phyloP scores from a whole-genome alignment of 2,329 filamentous ascomycete genomes.

The Hirsutella minnesotensis region DNA sequence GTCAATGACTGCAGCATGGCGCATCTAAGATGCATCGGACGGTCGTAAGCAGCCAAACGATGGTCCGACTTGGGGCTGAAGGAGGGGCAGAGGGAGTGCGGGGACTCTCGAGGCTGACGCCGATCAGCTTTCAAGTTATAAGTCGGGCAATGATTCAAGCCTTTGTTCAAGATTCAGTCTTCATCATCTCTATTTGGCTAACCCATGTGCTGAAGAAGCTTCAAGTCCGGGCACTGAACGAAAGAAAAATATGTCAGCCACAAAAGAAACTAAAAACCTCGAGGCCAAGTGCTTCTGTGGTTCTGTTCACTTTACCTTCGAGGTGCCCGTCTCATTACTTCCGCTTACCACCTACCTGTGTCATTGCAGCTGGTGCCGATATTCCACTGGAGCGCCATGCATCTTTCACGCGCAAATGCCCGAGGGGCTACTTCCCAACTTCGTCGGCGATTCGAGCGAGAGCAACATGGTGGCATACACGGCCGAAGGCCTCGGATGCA shows the following conservation, averaged over 20 bases:
- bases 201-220: background rate
- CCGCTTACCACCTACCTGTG: conserved; percentile 31
- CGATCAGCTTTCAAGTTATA: too few relatives aligned
- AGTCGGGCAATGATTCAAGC: too few relatives aligned
- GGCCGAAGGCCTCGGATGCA: conserved; percentile 14
- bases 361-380: conserved; percentile 33
- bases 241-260: conserved; percentile 8
- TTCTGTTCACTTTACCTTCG: conserved; percentile 28
- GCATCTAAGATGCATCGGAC: too few relatives aligned
- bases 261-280: conserved; percentile 19
- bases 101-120: too few relatives aligned
- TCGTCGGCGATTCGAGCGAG: conserved; percentile 26
- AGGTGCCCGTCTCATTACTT: conserved; percentile 23
- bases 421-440: conserved; percentile 20
- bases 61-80: too few relatives aligned
- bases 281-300: conserved; percentile 34
- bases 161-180: too few relatives aligned
- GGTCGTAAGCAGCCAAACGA: too few relatives aligned
- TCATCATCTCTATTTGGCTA: too few relatives aligned
- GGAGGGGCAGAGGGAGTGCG: too few relatives aligned
- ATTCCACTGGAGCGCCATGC: conserved; percentile 27
- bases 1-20: too few relatives aligned
- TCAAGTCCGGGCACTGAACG: background rate
- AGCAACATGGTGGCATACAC: conserved; percentile 24
- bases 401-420: conserved; percentile 29